Percentiles rank a stretch among this genome's conserved stretches.
Evolutionary conservation across 2,329 filamentous ascomycete species (phyloP).

Genomic region (Fusarium cicatricum): DNA sequence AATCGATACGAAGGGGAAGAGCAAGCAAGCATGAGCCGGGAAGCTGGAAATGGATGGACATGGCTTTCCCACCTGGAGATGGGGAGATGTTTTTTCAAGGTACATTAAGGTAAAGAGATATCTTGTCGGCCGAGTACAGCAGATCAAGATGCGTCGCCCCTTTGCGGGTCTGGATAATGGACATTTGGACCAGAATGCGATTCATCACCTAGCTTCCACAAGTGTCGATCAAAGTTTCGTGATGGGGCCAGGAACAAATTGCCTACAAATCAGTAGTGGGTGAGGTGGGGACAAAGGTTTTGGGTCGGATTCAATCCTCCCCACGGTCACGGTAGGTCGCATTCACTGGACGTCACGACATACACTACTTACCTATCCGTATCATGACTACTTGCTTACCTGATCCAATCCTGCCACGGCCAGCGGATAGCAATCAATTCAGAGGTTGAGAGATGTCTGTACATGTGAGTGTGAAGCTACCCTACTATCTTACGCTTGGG

Average conservation of each 20-base stretch:
- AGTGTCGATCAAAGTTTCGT: background rate
- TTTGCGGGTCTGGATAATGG: background rate
- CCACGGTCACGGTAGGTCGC: no score
- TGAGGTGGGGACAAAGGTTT: background rate
- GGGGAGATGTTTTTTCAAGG: background rate
- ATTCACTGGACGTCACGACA: no score
- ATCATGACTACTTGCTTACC: no score
- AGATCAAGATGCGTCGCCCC: background rate
- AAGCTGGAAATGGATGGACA: background rate
- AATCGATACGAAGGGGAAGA: no score
- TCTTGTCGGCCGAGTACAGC: background rate
- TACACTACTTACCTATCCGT: no score
- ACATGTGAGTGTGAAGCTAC: no score
- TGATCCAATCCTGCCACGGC: no score
- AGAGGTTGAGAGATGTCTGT: no score
- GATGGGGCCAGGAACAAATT: constrained; percentile 5
- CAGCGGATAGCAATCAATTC: no score
- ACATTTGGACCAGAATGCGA: background rate
- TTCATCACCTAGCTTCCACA: background rate
- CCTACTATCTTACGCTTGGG: background rate
- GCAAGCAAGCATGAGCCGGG: background rate
- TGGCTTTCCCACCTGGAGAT: background rate
- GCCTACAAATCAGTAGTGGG: no score
- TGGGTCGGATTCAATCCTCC: no score
- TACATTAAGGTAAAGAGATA: background rate